Conservation (phyloP, 306 rosid species). For the Pueraria montana region DNA sequence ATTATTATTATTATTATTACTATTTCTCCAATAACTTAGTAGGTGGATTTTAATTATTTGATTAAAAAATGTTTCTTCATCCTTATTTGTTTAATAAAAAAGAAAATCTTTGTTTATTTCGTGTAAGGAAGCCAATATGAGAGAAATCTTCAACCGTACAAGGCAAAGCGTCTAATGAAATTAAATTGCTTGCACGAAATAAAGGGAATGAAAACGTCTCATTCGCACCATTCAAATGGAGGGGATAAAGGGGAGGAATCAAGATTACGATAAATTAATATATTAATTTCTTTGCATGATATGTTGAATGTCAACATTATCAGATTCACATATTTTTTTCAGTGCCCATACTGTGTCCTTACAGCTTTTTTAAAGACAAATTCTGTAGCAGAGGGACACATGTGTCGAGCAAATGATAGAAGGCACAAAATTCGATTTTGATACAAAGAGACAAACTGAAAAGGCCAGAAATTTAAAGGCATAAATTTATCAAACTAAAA, state of each 20-base stretch:
- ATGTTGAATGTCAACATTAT: slow-evolving; percentile 45
- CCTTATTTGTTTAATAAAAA: neutral
- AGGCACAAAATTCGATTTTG: too few relatives aligned
- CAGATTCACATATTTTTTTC: slow-evolving; percentile 32
- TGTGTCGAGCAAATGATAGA: too few relatives aligned
- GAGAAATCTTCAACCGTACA: slow-evolving; percentile 39
- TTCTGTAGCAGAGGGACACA: slow-evolving; percentile 5
- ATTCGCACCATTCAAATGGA: slow-evolving; percentile 55
- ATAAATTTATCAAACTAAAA: too few relatives aligned
- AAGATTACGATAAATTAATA: slow-evolving; percentile 40
- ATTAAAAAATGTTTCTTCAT: neutral
- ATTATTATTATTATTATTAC: too few relatives aligned
- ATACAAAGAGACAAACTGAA: too few relatives aligned
- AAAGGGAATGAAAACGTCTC: slow-evolving; percentile 41
- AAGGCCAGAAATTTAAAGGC: too few relatives aligned
- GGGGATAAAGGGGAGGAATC: slow-evolving; percentile 46
- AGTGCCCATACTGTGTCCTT: slow-evolving; percentile 37
- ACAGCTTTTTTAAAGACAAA: slow-evolving; percentile 46
- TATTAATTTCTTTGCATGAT: slow-evolving; percentile 5
- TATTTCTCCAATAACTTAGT: neutral
- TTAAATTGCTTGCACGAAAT: slow-evolving; percentile 49
- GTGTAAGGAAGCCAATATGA: neutral
- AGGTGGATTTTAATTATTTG: neutral
- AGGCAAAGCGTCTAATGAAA: slow-evolving; percentile 41
- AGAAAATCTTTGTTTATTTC: neutral